Evolutionary conservation across 192 early-diverging fungal genomes (phyloP), one percentile per base, ranked within the genome.

Genomic region (Oehlia diaphana): DNA sequence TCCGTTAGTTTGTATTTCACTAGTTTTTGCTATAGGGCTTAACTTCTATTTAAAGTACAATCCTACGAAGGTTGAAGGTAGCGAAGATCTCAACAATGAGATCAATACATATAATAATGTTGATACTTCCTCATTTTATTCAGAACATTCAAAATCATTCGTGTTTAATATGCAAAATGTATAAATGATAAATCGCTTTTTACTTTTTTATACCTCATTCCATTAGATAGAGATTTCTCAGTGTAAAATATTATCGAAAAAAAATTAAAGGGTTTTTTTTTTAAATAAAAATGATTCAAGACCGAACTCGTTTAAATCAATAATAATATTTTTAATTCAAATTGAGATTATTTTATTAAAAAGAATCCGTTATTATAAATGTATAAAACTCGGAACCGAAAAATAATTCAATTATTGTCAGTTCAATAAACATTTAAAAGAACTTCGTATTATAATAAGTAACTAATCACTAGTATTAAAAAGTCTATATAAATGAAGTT

Each of bases 1-100:
- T 14, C 93, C 92, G 12, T 79, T 91, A 19, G 87, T 95, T 74
- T 92, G 92, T 78, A 74, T 90, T 58, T 88, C 92, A 9, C 69
- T 94, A 53, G 77, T 93, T 26, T 81, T 89, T 31, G 90, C 87
- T 50, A 85, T 88, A 23, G 84, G 80, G 2, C 64, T 91, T 65
- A 91, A 91, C 76, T 83, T 87, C 64, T 88, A 86, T 50, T 75
- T 90, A 31, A 88, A 89, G 76, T 84, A 65, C 26, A 16, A 33
- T n/a, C 75, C 62, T 13, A 65, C 13, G 49, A 39, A 44, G 42
- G 63, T 77, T 47, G 75, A 77, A 49, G 63, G 63, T 19, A 74
- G 28, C 35, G 9, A 31, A 31, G 23, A 3, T 33, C 1, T 12
- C 47, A 10, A 31, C 1, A 65, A n/a, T 33, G 49, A 50, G 16